Percentiles rank a stretch among this genome's conserved stretches.
These are phyloP conservation scores for Nakaseomyces nivariensis DNA, from an alignment of 1,139 yeast species.

Conservation along the genomic window DNA sequence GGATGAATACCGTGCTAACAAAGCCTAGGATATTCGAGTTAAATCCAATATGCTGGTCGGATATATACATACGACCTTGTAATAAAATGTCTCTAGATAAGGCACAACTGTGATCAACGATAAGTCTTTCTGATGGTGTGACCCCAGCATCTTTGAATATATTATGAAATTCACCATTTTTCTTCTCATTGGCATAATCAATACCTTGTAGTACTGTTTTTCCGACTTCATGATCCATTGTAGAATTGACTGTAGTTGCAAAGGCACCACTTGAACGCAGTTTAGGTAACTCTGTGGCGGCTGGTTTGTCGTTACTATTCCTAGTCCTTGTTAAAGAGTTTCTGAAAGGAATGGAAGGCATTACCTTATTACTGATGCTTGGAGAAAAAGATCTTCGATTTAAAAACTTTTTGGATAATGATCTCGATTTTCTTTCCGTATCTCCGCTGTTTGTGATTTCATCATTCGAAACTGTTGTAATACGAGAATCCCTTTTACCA, in stretches of 20 bases:
- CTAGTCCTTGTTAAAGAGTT: constrained; percentile 16
- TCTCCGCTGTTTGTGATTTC: constrained; percentile 6
- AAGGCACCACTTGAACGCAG: constrained; percentile 14
- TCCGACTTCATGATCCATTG: constrained; percentile 11
- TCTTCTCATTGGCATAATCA: constrained; percentile 33
- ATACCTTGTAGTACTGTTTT: constrained; percentile 20
- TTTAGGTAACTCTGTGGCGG: constrained; percentile 2
- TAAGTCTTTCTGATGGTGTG: constrained; percentile 42
- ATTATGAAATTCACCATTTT: constrained; percentile 55
- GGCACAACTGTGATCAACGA: constrained; percentile 66
- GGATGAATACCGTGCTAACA: constrained; percentile 57
- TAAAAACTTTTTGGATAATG: constrained; percentile 20
- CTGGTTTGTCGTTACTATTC: constrained; percentile 9
- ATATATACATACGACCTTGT: constrained; percentile 61
- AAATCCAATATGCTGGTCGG: constrained; percentile 52
- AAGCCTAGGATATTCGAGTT: constrained; percentile 68
- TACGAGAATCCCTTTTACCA: constrained; percentile 13
- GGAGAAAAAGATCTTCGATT: constrained; percentile 27
- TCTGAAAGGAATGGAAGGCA: constrained; percentile 19
- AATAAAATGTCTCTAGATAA: constrained; percentile 58
- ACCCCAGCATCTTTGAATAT: constrained; percentile 42
- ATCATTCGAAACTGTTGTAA: constrained; percentile 13
- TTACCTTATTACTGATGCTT: constrained; percentile 18
- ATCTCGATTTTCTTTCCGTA: constrained; percentile 20
- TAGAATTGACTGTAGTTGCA: constrained; percentile 12